A percentile compares a stretch with the other conserved stretches of the same genome.
Evolutionary conservation across 495 filamentous ascomycete genomes (phyloP).

Genomic region (Penicillium cinerascens): DNA sequence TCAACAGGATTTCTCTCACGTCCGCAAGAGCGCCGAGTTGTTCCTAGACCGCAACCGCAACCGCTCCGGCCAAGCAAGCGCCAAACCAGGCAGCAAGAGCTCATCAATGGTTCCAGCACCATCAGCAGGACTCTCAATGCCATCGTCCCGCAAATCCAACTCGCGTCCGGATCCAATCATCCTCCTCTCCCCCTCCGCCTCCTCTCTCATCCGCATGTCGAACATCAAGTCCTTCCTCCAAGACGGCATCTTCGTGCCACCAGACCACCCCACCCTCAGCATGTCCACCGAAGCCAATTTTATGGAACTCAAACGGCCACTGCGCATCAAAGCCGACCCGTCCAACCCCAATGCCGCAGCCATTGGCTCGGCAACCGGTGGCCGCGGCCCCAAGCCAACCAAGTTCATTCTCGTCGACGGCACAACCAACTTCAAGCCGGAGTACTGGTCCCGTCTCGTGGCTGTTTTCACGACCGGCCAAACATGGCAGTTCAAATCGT

Average conservation of each 20-base stretch:
- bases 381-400: slow-evolving; percentile 63
- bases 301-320: slow-evolving; percentile 73
- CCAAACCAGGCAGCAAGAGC: slow-evolving; percentile 40
- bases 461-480: slow-evolving; percentile 98
- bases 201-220: slow-evolving; percentile 91
- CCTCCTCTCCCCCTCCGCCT: slow-evolving; percentile 95
- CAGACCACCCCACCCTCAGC: slow-evolving; percentile 60
- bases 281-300: slow-evolving; percentile 64
- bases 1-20: slow-evolving; percentile 84
- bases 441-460: slow-evolving; percentile 95
- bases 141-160: slow-evolving; percentile 46
- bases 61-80: slow-evolving; percentile 37
- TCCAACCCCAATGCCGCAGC: slow-evolving; percentile 26
- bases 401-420: slow-evolving; percentile 91
- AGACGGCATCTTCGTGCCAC: slow-evolving; percentile 73
- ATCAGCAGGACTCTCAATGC: slow-evolving; percentile 39
- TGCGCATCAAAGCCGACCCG: slow-evolving; percentile 60
- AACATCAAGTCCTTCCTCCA: slow-evolving; percentile 97
- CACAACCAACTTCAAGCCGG: slow-evolving; percentile 90
- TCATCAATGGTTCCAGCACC: slow-evolving; percentile 36
- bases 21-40: slow-evolving; percentile 77
- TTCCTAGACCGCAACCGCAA: slow-evolving; percentile 67
- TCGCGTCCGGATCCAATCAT: slow-evolving; percentile 90
- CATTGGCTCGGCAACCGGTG: slow-evolving; percentile 17
- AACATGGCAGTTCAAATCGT: slow-evolving; percentile 97